Base-by-base conservation (phyloP, 345 rosid species). In the Salix viminalis region DNA sequence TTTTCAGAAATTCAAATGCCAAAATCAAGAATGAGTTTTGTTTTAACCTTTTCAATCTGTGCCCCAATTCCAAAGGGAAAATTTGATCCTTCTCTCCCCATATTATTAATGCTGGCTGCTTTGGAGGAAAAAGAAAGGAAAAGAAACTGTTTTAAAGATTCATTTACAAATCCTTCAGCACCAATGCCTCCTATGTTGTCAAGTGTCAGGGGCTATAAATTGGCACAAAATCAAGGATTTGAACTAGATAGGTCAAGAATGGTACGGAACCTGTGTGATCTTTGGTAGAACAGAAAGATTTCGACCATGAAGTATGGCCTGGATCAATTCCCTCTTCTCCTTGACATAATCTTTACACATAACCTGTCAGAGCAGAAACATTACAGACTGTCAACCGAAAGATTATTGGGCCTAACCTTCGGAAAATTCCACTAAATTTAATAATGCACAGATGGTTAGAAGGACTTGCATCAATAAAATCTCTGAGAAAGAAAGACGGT, bases 21-120 rank as follows among this genome's bases (percentile, higher is more conserved):
- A 9, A 21, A 24, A 41, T 24, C 23, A 50, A 54, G 1, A 4
- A 7, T 7, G 67, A 36, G 36, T 44, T 62, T 13, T 19, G 14
- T 15, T 19, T 12, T 6, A 26, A 88, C 91, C 90, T 84, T 77
- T 81, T 72, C 14, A 90, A 80, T 79, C 91, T 86, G 78, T 87
- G 62, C 23, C 88, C 91, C 14, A 90, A 21, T 73, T 90, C 90
- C 72, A 87, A 0, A 13, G 92, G 92, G 41, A 90, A 90, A 36
- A 88, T 87, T 61, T 87, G 88, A 81, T 90, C 92, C 56, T 86
- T 73, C 71, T 88, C 89, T 78, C 90, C 90, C 92, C 92, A 88
- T 8, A 90, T 76, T 62, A 87, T 83, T 42, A 90, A 70, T 0
- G 88, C 66, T 44, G 76, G 84, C 91, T 90, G 82, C 65, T 26